Conservation (phyloP, 164 flowering plant species). For the Warburgia ugandensis region DNA sequence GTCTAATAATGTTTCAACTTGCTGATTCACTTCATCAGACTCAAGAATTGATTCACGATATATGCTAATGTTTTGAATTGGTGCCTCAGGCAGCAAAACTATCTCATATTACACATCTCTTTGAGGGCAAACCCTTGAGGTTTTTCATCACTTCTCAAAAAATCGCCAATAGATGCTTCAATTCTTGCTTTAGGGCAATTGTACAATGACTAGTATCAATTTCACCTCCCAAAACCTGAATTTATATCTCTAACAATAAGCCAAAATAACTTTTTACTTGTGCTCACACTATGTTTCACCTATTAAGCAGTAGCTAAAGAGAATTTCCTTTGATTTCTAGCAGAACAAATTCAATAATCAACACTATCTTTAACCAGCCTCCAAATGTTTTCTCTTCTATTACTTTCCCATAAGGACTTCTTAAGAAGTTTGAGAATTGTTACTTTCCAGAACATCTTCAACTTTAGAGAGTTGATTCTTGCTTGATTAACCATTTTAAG, state of each 20-base stretch:
- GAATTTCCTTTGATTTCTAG: neutral
- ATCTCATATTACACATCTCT: constrained; percentile 3
- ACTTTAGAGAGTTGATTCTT: too few species aligned
- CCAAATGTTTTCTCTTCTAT: neutral
- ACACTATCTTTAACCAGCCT: constrained; percentile 1
- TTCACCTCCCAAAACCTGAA: too few species aligned
- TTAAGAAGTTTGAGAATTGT: too few species aligned
- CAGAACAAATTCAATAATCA: neutral
- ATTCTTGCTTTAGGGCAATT: neutral
- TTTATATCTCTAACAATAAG: too few species aligned
- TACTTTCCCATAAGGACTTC: neutral
- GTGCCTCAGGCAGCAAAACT: neutral
- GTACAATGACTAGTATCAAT: neutral
- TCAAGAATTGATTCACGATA: constrained; percentile 2
- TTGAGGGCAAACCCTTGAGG: neutral
- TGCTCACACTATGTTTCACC: neutral
- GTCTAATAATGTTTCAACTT: neutral
- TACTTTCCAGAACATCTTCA: too few species aligned
- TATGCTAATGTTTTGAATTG: neutral
- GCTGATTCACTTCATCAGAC: constrained; percentile 1
- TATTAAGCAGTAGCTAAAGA: too few species aligned
- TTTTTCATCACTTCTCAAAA: constrained; percentile 1
- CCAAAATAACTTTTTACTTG: neutral
- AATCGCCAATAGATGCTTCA: neutral
- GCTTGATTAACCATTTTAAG: too few species aligned